These are phyloP conservation scores for Epichloe brachyelytri DNA, from an alignment of 2,329 filamentous ascomycete species.

Conservation along the genomic window DNA sequence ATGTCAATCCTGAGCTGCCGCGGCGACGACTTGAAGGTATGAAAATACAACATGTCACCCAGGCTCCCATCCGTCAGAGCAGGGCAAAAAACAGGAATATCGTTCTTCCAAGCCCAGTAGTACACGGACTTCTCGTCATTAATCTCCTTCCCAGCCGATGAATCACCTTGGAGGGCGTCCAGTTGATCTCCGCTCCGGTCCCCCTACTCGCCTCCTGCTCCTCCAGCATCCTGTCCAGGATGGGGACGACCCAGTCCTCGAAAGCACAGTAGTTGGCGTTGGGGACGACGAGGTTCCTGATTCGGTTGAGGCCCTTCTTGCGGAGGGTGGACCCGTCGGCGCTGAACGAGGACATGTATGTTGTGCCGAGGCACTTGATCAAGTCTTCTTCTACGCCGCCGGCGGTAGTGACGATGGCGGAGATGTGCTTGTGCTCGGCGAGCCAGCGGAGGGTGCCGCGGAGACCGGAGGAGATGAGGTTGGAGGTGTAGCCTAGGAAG, in stretches of 20 bases:
- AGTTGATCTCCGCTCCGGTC: constrained; percentile 60
- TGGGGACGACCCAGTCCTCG: constrained; percentile 94
- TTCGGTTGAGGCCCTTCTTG: constrained; percentile 79
- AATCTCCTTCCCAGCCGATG: constrained; percentile 85
- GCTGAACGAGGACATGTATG: constrained; percentile 80
- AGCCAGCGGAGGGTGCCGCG: constrained; percentile 86
- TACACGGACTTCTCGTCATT: constrained; percentile 84
- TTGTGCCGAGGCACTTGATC: constrained; percentile 93
- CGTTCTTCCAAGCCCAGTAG: constrained; percentile 96
- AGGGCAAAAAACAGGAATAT: constrained; percentile 94
- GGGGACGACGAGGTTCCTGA: constrained; percentile 89
- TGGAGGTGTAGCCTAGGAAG: constrained; percentile 94
- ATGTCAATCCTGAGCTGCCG: constrained; percentile 76
- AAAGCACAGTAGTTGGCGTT: constrained; percentile 95
- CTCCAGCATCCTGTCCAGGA: constrained; percentile 84
- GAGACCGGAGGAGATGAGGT: constrained; percentile 91
- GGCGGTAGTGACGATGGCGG: constrained; percentile 86
- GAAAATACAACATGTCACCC: constrained; percentile 97
- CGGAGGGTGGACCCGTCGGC: constrained; percentile 66
- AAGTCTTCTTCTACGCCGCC: constrained; percentile 95
- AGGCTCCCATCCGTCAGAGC: constrained; percentile 90
- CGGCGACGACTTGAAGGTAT: constrained; percentile 84
- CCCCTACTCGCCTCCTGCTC: constrained; percentile 75
- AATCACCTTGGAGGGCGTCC: constrained; percentile 92
- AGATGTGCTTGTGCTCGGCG: constrained; percentile 84